phyloP scores from a whole-genome alignment of 129 eudicot species.

The Flaveria brownii region DNA sequence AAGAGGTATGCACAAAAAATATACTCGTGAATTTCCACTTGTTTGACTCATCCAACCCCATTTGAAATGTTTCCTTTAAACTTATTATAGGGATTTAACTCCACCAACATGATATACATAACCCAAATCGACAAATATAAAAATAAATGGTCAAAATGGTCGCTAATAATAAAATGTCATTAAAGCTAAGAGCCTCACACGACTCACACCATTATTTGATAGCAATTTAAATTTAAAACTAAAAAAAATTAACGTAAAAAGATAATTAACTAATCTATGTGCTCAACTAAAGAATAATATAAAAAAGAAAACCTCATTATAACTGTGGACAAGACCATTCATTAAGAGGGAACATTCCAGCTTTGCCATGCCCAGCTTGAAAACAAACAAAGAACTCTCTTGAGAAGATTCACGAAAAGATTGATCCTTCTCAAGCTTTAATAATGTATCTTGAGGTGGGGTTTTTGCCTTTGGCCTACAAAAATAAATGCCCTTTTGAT shows the following conservation, averaged over 20 bases:
- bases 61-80: neutral
- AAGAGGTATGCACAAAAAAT: neutral
- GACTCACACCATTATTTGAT: neutral
- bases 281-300: neutral
- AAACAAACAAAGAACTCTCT: slow-evolving; percentile 71
- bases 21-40: neutral
- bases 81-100: neutral
- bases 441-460: slow-evolving; percentile 78
- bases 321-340: slow-evolving; percentile 80
- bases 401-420: slow-evolving; percentile 56
- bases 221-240: neutral
- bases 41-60: neutral
- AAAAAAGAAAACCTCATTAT: slow-evolving; percentile 61
- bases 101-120: neutral
- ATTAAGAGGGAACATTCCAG: slow-evolving; percentile 73
- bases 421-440: slow-evolving; percentile 71
- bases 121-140: neutral
- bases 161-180: neutral
- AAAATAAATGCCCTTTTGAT: neutral
- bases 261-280: slow-evolving; percentile 1
- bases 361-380: slow-evolving; percentile 82
- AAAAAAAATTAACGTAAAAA: neutral
- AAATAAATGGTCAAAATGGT: neutral
- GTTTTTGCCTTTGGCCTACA: slow-evolving; percentile 72
- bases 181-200: neutral